Evolutionary conservation across 306 rosid species (phyloP), one percentile per base, ranked within the genome.

Genomic region (Prinsepia uniflora): DNA sequence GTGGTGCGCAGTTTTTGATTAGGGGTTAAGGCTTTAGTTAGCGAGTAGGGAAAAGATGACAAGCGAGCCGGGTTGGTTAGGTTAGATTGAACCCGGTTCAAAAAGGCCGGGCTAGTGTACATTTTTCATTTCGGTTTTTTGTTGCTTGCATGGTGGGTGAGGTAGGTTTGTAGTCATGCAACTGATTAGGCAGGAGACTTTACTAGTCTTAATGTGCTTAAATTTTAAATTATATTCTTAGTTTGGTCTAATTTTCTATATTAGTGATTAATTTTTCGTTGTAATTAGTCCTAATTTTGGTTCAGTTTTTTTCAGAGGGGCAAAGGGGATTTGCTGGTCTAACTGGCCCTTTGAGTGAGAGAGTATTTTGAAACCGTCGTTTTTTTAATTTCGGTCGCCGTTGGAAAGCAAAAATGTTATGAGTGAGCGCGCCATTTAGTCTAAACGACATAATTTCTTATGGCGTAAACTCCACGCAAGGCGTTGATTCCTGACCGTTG

Each of bases 1-100:
- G 88, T 43, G 4, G 79, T 76, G 50, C 80, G 84, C 65, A 84
- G 84, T 80, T 93, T 86, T 85, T 82, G 84, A 86, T 63, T 45
- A 8, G 34, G 70, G 53, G 6, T 65, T 36, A 22, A 48, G 18
- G 3, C 20, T 11, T 10, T 46, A 73, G 64, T 36, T 43, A 69
- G 77, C n/a, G 40, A 71, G 7, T 46, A 65, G 76, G 54, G 50
- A 45, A 56, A 65, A 67, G 60, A 67, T 46, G 78, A 42, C 68
- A 75, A 22, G 57, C 11, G 68, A 71, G 70, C 78, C 57, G 75
- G 64, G 36, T 30, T 3, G 19, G 18, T 15, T 49, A 15, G 43
- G 44, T 74, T 71, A 17, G 73, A 50, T 36, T 68, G 48, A 79
- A 80, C 77, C 84, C 77, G 83, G 85, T 80, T 78, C 76, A 40